phyloP scores from a whole-genome alignment of 192 early-diverging fungal genomes.

The Coemansia sp. region DNA sequence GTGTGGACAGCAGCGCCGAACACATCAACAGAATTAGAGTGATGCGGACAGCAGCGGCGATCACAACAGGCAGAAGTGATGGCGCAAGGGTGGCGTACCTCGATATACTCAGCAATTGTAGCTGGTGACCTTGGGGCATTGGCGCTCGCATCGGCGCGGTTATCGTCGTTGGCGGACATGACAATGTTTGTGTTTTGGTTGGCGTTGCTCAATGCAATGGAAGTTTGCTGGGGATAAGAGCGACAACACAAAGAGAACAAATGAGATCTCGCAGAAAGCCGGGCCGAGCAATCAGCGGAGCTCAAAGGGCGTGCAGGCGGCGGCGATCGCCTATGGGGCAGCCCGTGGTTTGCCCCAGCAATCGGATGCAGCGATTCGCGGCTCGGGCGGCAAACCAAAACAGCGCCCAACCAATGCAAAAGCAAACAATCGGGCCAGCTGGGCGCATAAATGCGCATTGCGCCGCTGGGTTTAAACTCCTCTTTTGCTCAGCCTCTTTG shows the following conservation, averaged over 20 bases:
- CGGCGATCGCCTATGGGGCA: conserved; percentile 14
- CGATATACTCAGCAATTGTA: conserved; percentile 24
- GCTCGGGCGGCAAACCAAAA: conserved; percentile 3
- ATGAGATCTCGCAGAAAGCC: conserved; percentile 6
- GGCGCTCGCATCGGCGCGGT: conserved; percentile 22
- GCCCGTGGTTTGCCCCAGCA: not conserved
- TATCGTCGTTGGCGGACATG: conserved; percentile 7
- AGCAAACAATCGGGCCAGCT: conserved; percentile 12
- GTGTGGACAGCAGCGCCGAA: too few relatives aligned
- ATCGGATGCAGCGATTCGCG: conserved; percentile 9
- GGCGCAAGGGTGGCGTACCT: conserved; percentile 26
- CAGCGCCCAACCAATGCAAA: not conserved
- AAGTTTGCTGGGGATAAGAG: not conserved
- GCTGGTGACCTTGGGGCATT: conserved; percentile 18
- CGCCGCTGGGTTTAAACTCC: conserved; percentile 31
- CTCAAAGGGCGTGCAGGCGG: not conserved
- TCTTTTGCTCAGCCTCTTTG: conserved; percentile 43
- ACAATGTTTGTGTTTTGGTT: not conserved
- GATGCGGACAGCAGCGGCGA: not conserved
- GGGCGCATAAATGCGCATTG: conserved; percentile 27
- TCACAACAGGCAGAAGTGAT: conserved; percentile 6
- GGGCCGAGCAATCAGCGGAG: conserved; percentile 3
- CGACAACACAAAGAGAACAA: not conserved
- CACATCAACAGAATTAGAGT: conserved; percentile 7
- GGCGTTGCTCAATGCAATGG: conserved; percentile 1